Evolutionary conservation across 306 rosid species (phyloP).

Genomic region (Gastrolobium villosum): DNA sequence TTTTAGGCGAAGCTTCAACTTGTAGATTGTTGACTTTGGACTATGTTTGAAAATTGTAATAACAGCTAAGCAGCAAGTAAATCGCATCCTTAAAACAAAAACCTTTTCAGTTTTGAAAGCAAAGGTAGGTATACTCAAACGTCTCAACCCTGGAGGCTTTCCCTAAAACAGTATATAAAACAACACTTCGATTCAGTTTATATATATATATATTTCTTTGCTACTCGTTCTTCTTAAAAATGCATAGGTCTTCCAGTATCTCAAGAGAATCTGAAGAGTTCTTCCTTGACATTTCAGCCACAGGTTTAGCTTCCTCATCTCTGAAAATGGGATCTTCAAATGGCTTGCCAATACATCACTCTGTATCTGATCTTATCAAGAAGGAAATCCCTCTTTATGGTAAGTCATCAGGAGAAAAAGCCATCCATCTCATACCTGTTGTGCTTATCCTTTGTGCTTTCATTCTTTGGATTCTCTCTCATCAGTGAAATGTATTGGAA

Average conservation of each 20-base stretch:
- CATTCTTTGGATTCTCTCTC: conserved; percentile 81
- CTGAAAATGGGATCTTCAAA: conserved; percentile 45
- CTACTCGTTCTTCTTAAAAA: background rate
- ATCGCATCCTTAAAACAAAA: background rate
- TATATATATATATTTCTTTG: background rate
- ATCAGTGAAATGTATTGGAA: background rate
- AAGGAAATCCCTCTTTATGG: conserved; percentile 55
- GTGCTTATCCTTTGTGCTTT: conserved; percentile 72
- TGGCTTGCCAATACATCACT: conserved; percentile 59
- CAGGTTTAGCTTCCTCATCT: conserved; percentile 47
- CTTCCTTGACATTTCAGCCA: conserved; percentile 35
- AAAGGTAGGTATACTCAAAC: background rate
- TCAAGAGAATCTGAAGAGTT: conserved; percentile 47
- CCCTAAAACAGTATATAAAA: conserved; percentile 6
- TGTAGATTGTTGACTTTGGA: conserved; percentile 4
- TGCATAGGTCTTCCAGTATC: conserved; percentile 47
- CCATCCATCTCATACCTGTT: conserved; percentile 77
- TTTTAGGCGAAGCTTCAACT: conserved; percentile 42
- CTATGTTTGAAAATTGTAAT: conserved; percentile 7
- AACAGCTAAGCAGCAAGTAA: conserved; percentile 17
- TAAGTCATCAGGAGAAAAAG: conserved; percentile 56
- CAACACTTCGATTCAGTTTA: conserved; percentile 9
- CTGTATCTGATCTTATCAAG: conserved; percentile 49
- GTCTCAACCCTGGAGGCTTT: background rate
- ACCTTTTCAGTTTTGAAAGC: conserved; percentile 25